A percentile compares a stretch with the other conserved stretches of the same genome.
Evolutionary conservation across 192 early-diverging fungal species (phyloP).

Genomic region (Gonapodya sp.): DNA sequence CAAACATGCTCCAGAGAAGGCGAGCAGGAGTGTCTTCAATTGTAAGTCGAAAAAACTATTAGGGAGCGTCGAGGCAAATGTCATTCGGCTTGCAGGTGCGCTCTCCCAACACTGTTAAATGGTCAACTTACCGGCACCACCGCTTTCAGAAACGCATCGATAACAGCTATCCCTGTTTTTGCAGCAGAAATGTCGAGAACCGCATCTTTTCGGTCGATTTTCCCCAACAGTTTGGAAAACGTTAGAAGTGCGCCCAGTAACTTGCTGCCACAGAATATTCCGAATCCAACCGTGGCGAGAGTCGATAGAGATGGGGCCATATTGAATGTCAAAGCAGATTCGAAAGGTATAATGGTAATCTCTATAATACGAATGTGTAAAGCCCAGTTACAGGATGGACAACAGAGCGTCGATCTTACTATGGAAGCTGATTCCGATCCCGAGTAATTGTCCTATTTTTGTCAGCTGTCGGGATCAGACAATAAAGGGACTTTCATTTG

Average conservation of each 20-base stretch:
- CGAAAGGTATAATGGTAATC: no score
- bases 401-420: no score
- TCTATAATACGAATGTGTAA: no score
- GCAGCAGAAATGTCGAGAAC: background rate
- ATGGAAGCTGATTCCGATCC: no score
- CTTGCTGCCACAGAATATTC: background rate
- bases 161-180: background rate
- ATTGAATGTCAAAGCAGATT: no score
- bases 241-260: background rate
- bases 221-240: background rate
- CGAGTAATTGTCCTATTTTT: no score
- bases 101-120: background rate
- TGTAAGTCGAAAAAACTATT: background rate
- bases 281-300: background rate
- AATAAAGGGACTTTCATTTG: no score
- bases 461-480: no score
- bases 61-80: no score
- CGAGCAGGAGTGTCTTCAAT: background rate
- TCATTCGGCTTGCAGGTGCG: no score
- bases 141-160: slow-evolving; percentile 7
- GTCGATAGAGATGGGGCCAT: background rate
- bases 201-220: background rate
- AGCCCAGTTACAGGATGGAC: no score
- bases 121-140: background rate
- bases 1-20: background rate